Base-by-base conservation (phyloP, 371 early-diverging fungal genomes). In the Haplosporangium sp. region DNA sequence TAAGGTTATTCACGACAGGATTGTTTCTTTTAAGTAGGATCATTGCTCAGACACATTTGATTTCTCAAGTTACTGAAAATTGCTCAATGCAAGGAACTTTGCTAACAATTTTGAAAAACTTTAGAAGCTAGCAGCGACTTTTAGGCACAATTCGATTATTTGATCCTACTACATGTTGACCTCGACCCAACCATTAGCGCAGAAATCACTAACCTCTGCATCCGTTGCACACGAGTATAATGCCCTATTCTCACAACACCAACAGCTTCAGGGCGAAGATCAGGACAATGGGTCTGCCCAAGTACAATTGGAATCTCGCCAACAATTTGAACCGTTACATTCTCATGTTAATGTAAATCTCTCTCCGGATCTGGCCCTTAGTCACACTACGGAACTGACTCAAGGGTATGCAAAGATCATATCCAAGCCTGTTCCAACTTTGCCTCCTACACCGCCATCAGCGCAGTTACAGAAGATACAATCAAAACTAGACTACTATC, bases 101-200 rank as follows among this genome's bases (percentile, higher is more conserved):
- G 27, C 27, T 27, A 27, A 27, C 27, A 27, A 27, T 27, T 27
- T 27, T 27, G 27, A 27, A 27, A 27, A 27, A 27, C 27, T 27
- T 27, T 27, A 27, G 27, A 27, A 27, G 27, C 27, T 27, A 27
- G 27, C 27, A 27, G 27, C 27, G 27, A 27, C 27, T 27, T 27
- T 27, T 27, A 27, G 27, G 27, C 27, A 27, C 27, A 27, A 27
- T 27, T 27, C 27, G 27, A 27, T 27, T 27, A 27, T 27, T 27
- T 27, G 27, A 27, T 27, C 27, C 27, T 27, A 27, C 42, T 39
- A 42, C 52, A 71, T 71, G 67, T 53, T 67, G 60, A 58, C 76
- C 13, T 63, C 76, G 6, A 59, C 69, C 56, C 15, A 63, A 34
- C 58, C 74, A 39, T 38, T 76, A 39, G 60, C 67, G n/a, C 67